These are phyloP conservation scores for Pseudogymnoascus sp. DNA, from an alignment of 2,329 filamentous ascomycete species.

Conservation along the genomic window DNA sequence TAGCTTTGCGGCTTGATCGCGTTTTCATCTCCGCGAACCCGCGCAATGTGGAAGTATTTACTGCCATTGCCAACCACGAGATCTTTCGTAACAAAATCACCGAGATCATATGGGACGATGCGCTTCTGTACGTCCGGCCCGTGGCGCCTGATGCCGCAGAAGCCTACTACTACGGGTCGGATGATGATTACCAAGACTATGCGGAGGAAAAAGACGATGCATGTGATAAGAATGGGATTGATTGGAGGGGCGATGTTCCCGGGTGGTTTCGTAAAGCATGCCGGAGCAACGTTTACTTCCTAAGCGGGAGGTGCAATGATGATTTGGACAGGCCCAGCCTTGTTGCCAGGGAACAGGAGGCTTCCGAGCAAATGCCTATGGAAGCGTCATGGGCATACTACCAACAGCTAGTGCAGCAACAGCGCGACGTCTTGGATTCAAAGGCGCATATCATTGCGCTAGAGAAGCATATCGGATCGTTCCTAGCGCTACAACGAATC, in stretches of 20 bases:
- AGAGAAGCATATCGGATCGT: slow-evolving; percentile 26
- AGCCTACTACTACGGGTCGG: not conserved
- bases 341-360: not conserved
- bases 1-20: slow-evolving; percentile 25
- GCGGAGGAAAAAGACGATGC: not conserved
- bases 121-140: not conserved
- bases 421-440: slow-evolving; percentile 25
- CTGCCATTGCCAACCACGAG: slow-evolving; percentile 30
- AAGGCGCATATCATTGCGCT: slow-evolving; percentile 27
- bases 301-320: accelerated
- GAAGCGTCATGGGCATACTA: slow-evolving; percentile 27
- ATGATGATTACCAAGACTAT: not conserved
- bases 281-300: not conserved
- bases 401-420: slow-evolving; percentile 26
- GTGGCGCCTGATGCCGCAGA: not conserved
- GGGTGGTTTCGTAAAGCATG: not conserved
- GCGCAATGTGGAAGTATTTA: slow-evolving; percentile 31
- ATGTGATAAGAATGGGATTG: not conserved
- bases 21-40: slow-evolving; percentile 35
- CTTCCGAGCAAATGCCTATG: slow-evolving; percentile 14
- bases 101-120: slow-evolving; percentile 36
- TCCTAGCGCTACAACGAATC: slow-evolving; percentile 30
- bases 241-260: not conserved
- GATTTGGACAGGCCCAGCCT: not conserved
- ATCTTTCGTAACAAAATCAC: slow-evolving; percentile 24